phyloP scores from a whole-genome alignment of 2,329 filamentous ascomycete genomes.

The Penicillium sp. region DNA sequence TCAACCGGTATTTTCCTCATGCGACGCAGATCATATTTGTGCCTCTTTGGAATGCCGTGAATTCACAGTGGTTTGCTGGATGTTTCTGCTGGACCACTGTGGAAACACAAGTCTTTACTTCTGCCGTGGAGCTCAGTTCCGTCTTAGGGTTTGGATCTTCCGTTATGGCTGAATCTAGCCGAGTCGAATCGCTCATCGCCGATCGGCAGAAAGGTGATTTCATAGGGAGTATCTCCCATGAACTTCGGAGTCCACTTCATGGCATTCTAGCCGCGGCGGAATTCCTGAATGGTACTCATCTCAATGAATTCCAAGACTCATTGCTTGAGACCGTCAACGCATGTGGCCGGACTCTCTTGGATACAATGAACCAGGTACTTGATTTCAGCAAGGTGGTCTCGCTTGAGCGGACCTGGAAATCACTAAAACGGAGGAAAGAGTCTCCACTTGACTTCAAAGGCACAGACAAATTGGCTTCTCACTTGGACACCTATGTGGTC shows the following conservation, averaged over 20 bases:
- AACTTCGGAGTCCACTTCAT: constrained; percentile 41
- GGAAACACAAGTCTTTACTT: constrained; percentile 35
- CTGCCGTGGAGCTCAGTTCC: constrained; percentile 37
- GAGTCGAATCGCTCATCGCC: constrained; percentile 39
- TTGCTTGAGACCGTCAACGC: constrained; percentile 39
- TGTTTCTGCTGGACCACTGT: constrained; percentile 42
- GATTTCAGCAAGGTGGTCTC: constrained; percentile 51
- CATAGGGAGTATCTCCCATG: constrained; percentile 42
- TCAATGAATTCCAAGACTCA: constrained; percentile 38
- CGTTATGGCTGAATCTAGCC: constrained; percentile 41
- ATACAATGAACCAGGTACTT: constrained; percentile 43
- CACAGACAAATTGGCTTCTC: constrained; percentile 29
- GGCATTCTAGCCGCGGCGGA: constrained; percentile 41
- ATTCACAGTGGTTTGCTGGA: constrained; percentile 44
- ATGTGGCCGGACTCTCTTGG: constrained; percentile 39
- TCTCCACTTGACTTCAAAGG: constrained; percentile 25
- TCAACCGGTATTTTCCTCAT: constrained; percentile 45
- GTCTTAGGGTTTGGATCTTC: constrained; percentile 40
- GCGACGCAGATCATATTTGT: constrained; percentile 48
- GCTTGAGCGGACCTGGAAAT: constrained; percentile 33
- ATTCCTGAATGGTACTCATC: constrained; percentile 36
- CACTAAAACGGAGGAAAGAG: constrained; percentile 28
- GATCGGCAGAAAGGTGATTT: constrained; percentile 43
- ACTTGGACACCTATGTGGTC: constrained; percentile 31
- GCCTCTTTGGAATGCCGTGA: constrained; percentile 48